These are phyloP conservation scores for Aristolochia californica DNA, from an alignment of 164 flowering plant species.

Conservation along the genomic window DNA sequence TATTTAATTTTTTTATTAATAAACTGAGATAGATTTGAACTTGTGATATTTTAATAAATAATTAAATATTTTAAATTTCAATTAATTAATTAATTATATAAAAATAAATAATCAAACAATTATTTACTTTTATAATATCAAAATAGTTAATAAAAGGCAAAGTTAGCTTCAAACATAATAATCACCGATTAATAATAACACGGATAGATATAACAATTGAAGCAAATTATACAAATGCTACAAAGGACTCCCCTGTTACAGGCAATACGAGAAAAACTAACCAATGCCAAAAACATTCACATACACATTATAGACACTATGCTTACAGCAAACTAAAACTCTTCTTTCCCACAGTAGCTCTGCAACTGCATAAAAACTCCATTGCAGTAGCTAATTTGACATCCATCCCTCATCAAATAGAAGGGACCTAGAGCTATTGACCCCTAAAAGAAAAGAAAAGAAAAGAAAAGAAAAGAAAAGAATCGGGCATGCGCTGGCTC, in stretches of 20 bases:
- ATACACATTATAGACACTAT: background rate
- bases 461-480: background rate
- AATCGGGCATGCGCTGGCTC: slow-evolving; percentile 18
- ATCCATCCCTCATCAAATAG: slow-evolving; percentile 2
- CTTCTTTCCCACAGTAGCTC: slow-evolving; percentile 14
- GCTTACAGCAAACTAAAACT: background rate
- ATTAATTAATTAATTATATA: no score
- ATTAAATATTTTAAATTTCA: no score
- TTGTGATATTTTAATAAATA: no score
- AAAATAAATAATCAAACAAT: no score
- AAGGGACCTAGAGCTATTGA: slow-evolving; percentile 1
- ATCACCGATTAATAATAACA: background rate
- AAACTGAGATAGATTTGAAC: no score
- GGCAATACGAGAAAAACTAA: slow-evolving; percentile 23
- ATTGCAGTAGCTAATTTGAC: slow-evolving; percentile 32
- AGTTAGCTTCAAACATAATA: no score
- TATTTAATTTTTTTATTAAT: no score
- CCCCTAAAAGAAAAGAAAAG: background rate
- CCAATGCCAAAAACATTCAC: no score
- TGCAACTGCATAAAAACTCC: slow-evolving; percentile 48
- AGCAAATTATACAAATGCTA: slow-evolving; percentile 2
- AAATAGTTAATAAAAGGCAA: no score
- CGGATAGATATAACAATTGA: background rate
- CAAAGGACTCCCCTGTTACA: background rate
- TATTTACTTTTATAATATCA: no score